Conservation (phyloP, 2,329 filamentous ascomycete species). For the Ceratocystis cubensis region DNA sequence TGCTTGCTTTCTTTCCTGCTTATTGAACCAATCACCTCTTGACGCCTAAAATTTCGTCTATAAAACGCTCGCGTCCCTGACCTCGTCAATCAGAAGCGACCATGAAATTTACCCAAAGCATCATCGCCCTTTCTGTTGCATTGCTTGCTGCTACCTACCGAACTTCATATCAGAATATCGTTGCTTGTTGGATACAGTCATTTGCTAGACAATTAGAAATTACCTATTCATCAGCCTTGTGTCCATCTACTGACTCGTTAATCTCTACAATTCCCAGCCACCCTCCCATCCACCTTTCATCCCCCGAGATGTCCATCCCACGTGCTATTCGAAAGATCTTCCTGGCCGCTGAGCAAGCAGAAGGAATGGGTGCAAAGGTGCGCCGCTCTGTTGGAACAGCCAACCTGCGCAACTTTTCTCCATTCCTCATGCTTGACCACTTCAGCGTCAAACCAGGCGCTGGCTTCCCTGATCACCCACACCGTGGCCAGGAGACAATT, state of each 20-base stretch:
- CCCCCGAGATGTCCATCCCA: slow-evolving; percentile 45
- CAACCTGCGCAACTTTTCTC: slow-evolving; percentile 71
- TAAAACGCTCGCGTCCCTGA: slow-evolving; percentile 6
- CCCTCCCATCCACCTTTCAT: slow-evolving; percentile 31
- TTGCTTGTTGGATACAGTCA: slow-evolving; percentile 2
- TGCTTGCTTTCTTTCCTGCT: no score
- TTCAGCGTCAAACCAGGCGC: slow-evolving; percentile 69
- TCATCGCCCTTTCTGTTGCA: slow-evolving; percentile 11
- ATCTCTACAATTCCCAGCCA: slow-evolving; percentile 17
- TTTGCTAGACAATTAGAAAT: not conserved
- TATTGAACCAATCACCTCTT: not conserved
- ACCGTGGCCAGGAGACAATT: slow-evolving; percentile 73
- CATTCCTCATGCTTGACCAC: slow-evolving; percentile 94
- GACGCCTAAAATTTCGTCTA: not conserved
- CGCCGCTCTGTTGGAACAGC: slow-evolving; percentile 78
- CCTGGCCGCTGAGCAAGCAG: slow-evolving; percentile 70
- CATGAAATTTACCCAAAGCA: slow-evolving; percentile 16
- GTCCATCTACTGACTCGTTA: not conserved
- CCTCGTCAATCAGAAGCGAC: not conserved
- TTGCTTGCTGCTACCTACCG: slow-evolving; percentile 11
- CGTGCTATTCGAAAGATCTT: slow-evolving; percentile 74
- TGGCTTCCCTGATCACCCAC: slow-evolving; percentile 81
- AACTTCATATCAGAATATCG: not conserved
- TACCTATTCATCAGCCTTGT: not conserved
- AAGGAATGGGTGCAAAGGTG: slow-evolving; percentile 78